These are phyloP conservation scores for Microbotryum saponariae DNA, from an alignment of 1,284 basidiomycete genomes.

Conservation along the genomic window DNA sequence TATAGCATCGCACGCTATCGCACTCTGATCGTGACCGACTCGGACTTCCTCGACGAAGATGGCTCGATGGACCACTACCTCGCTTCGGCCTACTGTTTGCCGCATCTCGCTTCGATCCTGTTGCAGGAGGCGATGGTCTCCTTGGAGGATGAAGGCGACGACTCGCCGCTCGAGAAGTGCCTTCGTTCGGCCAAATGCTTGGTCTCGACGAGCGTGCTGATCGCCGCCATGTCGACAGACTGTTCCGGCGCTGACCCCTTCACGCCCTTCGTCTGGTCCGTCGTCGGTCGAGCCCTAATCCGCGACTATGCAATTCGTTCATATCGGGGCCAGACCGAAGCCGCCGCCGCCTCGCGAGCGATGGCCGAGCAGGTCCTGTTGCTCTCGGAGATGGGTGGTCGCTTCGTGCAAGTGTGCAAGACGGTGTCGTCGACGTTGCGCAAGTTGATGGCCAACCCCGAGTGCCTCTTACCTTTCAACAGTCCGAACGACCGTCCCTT, in stretches of 20 bases:
- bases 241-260: conserved; percentile 11
- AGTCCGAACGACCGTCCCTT: too few species aligned
- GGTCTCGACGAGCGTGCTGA: conserved; percentile 21
- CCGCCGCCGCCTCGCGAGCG: conserved; percentile 5
- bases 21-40: conserved; percentile 4
- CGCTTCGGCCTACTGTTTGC: conserved; percentile 23
- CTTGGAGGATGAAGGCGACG: conserved; percentile 13
- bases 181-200: conserved; percentile 25
- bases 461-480: too few species aligned
- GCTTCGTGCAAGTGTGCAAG: too few species aligned
- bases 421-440: too few species aligned
- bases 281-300: conserved; percentile 25
- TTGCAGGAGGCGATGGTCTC: conserved; percentile 27
- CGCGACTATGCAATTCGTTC: conserved; percentile 24
- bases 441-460: too few species aligned
- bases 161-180: conserved; percentile 19
- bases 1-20: conserved; percentile 23
- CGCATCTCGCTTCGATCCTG: conserved; percentile 30
- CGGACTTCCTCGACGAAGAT: conserved; percentile 15
- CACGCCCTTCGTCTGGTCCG: conserved; percentile 19
- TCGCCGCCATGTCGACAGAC: too few species aligned
- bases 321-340: conserved; percentile 15
- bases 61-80: conserved; percentile 25
- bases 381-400: conserved; percentile 12
- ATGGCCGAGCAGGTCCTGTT: conserved; percentile 24